Percentiles rank a stretch among this genome's conserved stretches.
Evolutionary conservation across 2,329 filamentous ascomycete genomes (phyloP).

Genomic region (Diaporthe citri): DNA sequence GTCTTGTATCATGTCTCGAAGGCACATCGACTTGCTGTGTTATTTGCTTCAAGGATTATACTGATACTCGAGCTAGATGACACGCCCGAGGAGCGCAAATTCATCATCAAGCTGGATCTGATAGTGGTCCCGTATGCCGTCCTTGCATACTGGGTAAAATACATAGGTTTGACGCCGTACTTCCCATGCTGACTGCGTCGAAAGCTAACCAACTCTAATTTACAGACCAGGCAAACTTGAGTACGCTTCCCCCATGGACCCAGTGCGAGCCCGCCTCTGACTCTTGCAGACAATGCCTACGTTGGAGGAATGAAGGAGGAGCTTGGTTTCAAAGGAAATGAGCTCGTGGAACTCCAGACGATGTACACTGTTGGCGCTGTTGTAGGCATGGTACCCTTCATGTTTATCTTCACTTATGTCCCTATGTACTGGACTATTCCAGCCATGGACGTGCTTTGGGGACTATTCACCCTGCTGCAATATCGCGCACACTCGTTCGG

Average conservation of each 20-base stretch:
- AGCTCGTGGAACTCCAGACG: conserved; percentile 62
- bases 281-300: conserved; percentile 55
- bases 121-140: conserved; percentile 69
- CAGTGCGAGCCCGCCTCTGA: neutral
- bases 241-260: neutral
- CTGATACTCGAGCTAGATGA: conserved; percentile 52
- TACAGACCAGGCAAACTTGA: neutral
- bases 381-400: conserved; percentile 63
- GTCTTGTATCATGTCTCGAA: no score
- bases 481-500: conserved; percentile 62
- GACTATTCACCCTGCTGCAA: conserved; percentile 67
- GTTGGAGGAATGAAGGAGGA: conserved; percentile 42
- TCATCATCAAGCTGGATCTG: conserved; percentile 68
- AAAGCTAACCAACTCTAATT: neutral
- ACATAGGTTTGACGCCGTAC: conserved; percentile 38
- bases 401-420: conserved; percentile 61
- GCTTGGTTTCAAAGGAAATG: conserved; percentile 38
- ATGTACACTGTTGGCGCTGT: conserved; percentile 65
- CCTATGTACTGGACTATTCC: conserved; percentile 65
- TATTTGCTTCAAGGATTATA: no score
- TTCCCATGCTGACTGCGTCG: neutral
- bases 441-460: conserved; percentile 65
- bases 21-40: neutral
- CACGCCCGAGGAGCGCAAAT: conserved; percentile 60
- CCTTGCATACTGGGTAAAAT: conserved; percentile 67